Percentiles rank a stretch among this genome's conserved stretches.
phyloP scores from a whole-genome alignment of 2,329 filamentous ascomycete species.

The Calonectria leucothoes region DNA sequence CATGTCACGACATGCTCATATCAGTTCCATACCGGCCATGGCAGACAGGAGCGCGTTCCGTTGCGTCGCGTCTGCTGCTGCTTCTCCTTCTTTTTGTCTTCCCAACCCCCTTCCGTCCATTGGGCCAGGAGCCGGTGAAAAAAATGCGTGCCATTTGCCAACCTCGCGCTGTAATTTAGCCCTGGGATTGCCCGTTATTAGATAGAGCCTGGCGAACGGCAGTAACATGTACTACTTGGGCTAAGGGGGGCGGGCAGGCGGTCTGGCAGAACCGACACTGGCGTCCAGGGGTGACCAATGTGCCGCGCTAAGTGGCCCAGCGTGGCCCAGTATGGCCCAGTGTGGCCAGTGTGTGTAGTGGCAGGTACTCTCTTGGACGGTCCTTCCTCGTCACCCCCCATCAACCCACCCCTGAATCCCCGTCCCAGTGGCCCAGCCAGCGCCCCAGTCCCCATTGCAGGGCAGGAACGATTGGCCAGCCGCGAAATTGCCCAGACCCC shows the following conservation, averaged over 20 bases:
- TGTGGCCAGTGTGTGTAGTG: constrained; percentile 14
- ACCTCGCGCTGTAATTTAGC: constrained; percentile 31
- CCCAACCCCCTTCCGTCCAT: constrained; percentile 4
- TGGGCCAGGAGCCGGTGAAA: neutral
- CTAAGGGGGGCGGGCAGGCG: constrained; percentile 40
- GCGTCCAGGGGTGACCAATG: constrained; percentile 25
- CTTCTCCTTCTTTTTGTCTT: neutral
- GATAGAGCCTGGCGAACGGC: constrained; percentile 24
- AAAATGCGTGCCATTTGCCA: constrained; percentile 15
- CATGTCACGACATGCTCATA: neutral
- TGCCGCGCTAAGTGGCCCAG: neutral
- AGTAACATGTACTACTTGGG: constrained; percentile 21
- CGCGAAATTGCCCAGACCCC: constrained; percentile 47
- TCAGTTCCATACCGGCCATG: constrained; percentile 1
- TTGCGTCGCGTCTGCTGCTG: neutral
- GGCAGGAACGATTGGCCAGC: constrained; percentile 47
- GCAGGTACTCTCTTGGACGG: constrained; percentile 9
- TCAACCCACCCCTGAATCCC: constrained; percentile 43
- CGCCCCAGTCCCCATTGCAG: constrained; percentile 25
- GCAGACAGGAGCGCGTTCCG: neutral
- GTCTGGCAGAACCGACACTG: constrained; percentile 40
- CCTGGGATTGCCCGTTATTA: constrained; percentile 27
- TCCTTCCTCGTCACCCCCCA: constrained; percentile 26
- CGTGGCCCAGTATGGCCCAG: constrained; percentile 10
- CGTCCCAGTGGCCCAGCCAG: constrained; percentile 16